Conservation (phyloP, 2,329 filamentous ascomycete genomes). For the Aspergillus latus region DNA sequence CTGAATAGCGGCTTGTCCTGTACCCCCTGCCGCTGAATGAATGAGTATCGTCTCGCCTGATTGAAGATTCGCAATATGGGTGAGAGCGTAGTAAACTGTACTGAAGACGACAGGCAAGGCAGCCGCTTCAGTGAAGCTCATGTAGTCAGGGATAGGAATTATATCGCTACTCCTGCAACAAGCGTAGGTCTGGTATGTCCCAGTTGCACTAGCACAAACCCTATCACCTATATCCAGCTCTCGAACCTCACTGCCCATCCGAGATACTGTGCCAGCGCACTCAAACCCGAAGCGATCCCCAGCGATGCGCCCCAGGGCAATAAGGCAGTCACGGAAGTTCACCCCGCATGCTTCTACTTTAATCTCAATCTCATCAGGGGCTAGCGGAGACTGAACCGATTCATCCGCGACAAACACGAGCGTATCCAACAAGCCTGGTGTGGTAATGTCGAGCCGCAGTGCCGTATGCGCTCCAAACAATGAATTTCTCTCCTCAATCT, state of each 20-base stretch:
- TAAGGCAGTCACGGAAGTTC: not conserved
- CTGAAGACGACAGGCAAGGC: not conserved
- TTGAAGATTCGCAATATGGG: constrained; percentile 20
- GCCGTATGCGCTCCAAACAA: not conserved
- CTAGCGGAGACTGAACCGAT: not conserved
- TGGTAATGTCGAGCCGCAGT: not conserved
- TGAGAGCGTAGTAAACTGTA: constrained; percentile 19
- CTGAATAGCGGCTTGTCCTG: constrained; percentile 20
- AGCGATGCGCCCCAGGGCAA: not conserved
- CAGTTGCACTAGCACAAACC: not conserved
- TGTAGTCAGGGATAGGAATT: not conserved
- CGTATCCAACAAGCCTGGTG: not conserved
- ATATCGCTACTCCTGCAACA: not conserved
- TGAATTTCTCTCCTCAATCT: not conserved
- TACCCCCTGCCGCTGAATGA: constrained; percentile 18
- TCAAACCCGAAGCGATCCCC: not conserved
- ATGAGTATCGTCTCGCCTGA: constrained; percentile 22
- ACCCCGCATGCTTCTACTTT: not conserved
- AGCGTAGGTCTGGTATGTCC: not conserved
- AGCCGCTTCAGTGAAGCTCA: not conserved
- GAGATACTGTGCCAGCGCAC: not conserved
- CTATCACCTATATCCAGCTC: not conserved
- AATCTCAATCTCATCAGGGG: not conserved
- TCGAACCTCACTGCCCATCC: not conserved
- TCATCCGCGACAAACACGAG: not conserved